Conservation (phyloP, 768 basidiomycete genomes). For the Xanthoconium stramineum region DNA sequence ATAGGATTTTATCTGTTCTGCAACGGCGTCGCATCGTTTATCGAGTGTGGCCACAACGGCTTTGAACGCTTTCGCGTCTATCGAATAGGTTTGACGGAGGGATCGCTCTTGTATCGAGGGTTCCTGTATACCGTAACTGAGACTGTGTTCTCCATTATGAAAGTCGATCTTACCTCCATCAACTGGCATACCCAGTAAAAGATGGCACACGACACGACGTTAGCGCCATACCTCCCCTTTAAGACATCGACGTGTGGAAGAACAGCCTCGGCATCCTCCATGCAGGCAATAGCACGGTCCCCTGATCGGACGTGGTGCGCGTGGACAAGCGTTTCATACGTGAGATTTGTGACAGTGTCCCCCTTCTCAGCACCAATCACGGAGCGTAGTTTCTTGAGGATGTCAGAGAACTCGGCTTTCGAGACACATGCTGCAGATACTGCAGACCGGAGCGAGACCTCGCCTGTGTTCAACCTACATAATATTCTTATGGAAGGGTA, state of each 20-base stretch:
- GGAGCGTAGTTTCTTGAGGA: conserved; percentile 20
- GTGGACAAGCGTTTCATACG: conserved; percentile 33
- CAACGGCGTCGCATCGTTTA: conserved; percentile 25
- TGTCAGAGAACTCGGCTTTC: conserved; percentile 18
- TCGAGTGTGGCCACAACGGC: conserved; percentile 20
- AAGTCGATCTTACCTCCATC: conserved; percentile 31
- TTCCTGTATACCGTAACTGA: conserved; percentile 12
- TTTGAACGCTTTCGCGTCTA: conserved; percentile 18
- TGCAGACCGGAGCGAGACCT: conserved; percentile 29
- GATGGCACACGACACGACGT: conserved; percentile 35
- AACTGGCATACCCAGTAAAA: conserved; percentile 47
- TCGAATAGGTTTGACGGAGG: conserved; percentile 16
- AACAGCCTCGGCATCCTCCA: conserved; percentile 33
- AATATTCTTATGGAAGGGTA: background rate
- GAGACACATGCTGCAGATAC: conserved; percentile 23
- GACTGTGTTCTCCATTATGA: background rate
- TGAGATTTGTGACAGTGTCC: conserved; percentile 1
- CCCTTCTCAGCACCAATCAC: conserved; percentile 12
- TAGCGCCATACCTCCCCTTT: conserved; percentile 16
- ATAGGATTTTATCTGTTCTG: conserved; percentile 31
- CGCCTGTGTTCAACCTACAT: conserved; percentile 24
- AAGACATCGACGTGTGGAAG: conserved; percentile 15
- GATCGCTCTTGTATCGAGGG: conserved; percentile 20
- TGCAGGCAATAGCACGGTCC: conserved; percentile 28
- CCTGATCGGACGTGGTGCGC: conserved; percentile 20